Percentiles rank a stretch among this genome's conserved stretches.
These are phyloP conservation scores for Calophaca sinica DNA, from an alignment of 306 rosid species.

Conservation along the genomic window DNA sequence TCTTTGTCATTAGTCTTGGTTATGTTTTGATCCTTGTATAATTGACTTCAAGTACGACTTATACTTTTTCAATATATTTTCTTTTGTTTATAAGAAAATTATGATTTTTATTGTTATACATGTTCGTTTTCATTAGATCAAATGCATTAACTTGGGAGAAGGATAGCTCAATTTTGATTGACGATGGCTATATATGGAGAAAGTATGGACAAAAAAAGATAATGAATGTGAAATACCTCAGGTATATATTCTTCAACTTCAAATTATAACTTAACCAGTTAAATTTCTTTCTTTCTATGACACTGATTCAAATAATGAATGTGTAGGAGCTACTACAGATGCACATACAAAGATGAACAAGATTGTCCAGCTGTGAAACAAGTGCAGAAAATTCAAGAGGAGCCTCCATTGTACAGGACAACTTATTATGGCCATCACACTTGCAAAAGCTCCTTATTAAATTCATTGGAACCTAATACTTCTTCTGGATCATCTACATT, in stretches of 20 bases:
- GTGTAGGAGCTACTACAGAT: slow-evolving; percentile 64
- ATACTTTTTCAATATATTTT: too few relatives aligned
- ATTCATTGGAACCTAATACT: slow-evolving; percentile 33
- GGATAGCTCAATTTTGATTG: slow-evolving; percentile 41
- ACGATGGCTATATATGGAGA: slow-evolving; percentile 70
- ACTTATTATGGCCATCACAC: slow-evolving; percentile 59
- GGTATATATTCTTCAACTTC: slow-evolving; percentile 40
- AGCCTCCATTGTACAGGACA: slow-evolving; percentile 54
- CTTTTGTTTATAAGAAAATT: too few relatives aligned
- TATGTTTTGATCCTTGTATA: too few relatives aligned
- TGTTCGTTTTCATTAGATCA: slow-evolving; percentile 20
- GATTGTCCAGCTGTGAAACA: slow-evolving; percentile 64
- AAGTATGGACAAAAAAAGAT: slow-evolving; percentile 68
- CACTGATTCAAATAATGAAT: background rate
- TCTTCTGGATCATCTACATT: slow-evolving; percentile 38
- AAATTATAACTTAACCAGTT: background rate
- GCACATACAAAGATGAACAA: slow-evolving; percentile 60
- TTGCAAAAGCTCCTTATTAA: slow-evolving; percentile 41
- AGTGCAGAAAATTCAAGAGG: slow-evolving; percentile 56
- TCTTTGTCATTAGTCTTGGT: too few relatives aligned
- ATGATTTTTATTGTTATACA: too few relatives aligned
- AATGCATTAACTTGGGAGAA: slow-evolving; percentile 42
- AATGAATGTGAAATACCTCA: slow-evolving; percentile 41
- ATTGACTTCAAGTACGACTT: too few relatives aligned
- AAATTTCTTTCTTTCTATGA: background rate